Evolutionary conservation across 1,139 yeast species (phyloP).

Genomic region (Diutina sp.): DNA sequence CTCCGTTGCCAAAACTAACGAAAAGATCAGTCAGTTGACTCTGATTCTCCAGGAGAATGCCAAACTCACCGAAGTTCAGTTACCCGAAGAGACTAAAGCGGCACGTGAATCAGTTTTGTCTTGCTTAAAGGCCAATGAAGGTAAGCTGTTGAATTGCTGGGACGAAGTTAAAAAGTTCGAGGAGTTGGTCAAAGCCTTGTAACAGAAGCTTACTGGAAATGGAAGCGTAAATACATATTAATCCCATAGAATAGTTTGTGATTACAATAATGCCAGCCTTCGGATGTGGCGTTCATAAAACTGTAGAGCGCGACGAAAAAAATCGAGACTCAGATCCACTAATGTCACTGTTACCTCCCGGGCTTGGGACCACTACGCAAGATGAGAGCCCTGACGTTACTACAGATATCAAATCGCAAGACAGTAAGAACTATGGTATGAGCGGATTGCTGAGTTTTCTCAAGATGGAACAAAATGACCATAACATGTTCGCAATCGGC

Average conservation of each 20-base stretch:
- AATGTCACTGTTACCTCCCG: neutral
- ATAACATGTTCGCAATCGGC: conserved; percentile 68
- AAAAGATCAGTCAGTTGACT: conserved; percentile 30
- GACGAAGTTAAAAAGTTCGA: conserved; percentile 72
- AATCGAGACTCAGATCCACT: neutral
- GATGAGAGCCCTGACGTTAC: neutral
- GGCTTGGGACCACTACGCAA: neutral
- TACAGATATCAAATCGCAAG: conserved; percentile 4
- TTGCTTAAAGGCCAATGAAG: conserved; percentile 60
- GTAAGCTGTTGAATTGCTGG: conserved; percentile 77
- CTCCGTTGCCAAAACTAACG: conserved; percentile 22
- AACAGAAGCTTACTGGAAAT: conserved; percentile 2
- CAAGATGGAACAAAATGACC: conserved; percentile 54
- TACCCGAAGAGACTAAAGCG: conserved; percentile 16
- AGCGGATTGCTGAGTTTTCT: conserved; percentile 59
- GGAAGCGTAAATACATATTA: neutral
- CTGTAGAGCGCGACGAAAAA: neutral
- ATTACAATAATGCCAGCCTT: neutral
- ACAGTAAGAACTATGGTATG: conserved; percentile 60
- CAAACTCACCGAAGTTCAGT: conserved; percentile 10
- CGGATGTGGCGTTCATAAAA: neutral
- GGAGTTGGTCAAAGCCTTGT: conserved; percentile 28
- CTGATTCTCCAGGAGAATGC: conserved; percentile 32
- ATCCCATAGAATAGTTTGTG: neutral
- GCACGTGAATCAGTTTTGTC: conserved; percentile 47